Evolutionary conservation across 176 grass and related monocot genomes (phyloP), one percentile per base, ranked within the genome.

Genomic region (Aegilops umbellulata): DNA sequence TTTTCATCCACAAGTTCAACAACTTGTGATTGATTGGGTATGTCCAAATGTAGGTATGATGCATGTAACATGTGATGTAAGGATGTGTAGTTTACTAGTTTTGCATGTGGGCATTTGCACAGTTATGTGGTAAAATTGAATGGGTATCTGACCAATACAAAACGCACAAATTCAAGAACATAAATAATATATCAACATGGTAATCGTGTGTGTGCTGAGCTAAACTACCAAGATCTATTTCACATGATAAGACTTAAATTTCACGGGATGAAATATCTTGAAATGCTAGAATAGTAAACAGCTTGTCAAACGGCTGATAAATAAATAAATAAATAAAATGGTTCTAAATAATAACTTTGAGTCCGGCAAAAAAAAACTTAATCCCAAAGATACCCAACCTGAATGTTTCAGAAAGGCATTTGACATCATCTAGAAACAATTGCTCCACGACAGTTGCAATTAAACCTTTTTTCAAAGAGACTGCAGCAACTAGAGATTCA

Each of bases 391-490:
- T 69, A 65, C 31, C 39, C 26, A 53, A 95, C 95, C 95, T 98
- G 88, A 98, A 98, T 87, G 85, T 83, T 92, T 98, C 96, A 70
- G 88, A 82, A 85, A 98, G 88, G 84, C 93, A 95, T 55, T 39
- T 58, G 47, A 90, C 86, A 64, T 98, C 92, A 84, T 95, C 92
- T 82, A 89, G 65, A 89, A 91, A 89, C 84, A 98, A 87, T 63
- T 98, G 96, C 24, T 89, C 65, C 58, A 98, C 80, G 74, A 92
- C 86, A 39, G 86, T 91, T 51, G 87, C 79, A 82, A 88, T 95
- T 79, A 98, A 91, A 91, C 88, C 90, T 82, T 91, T 75, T 72
- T 83, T 81, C 65, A 84, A 89, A 89, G 77, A 88, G 78, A 98
- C 89, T 80, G 89, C 81, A 78, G 80, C 78, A 39, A 82, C 79